Conservation (phyloP, 139 green algal genomes). For the Spirogloea muscicola region DNA sequence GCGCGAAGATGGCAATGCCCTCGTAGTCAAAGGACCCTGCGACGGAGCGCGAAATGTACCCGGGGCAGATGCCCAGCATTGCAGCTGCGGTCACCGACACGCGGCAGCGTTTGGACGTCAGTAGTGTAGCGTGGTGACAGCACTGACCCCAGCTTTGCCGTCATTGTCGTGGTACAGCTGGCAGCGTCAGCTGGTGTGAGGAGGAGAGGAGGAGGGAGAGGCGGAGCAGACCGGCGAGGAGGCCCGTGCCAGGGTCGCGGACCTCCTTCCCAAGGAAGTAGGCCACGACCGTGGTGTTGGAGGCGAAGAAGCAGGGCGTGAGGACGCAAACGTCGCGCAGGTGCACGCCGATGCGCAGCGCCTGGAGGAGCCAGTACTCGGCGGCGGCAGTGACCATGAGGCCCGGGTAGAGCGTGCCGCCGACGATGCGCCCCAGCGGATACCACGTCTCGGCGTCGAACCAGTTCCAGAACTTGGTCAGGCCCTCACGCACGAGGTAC, state of each 20-base stretch:
- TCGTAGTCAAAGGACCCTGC: conserved; percentile 71
- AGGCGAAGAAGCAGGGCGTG: conserved; percentile 51
- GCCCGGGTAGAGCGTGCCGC: conserved; percentile 70
- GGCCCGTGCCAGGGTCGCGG: conserved; percentile 48
- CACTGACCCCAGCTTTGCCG: too few relatives aligned
- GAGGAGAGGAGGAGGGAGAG: too few relatives aligned
- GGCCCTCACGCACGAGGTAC: conserved; percentile 57
- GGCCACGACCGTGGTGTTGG: conserved; percentile 59
- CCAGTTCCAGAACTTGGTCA: conserved; percentile 70
- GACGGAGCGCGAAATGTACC: conserved; percentile 69
- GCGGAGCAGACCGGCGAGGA: too few relatives aligned
- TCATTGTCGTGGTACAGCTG: too few relatives aligned
- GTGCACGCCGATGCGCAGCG: conserved; percentile 52
- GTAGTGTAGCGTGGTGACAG: too few relatives aligned
- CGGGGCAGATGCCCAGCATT: conserved; percentile 60
- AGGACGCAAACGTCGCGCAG: conserved; percentile 69
- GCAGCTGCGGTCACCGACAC: too few relatives aligned
- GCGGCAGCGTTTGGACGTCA: too few relatives aligned
- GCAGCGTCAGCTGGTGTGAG: too few relatives aligned
- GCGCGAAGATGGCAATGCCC: conserved; percentile 87
- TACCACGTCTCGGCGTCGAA: conserved; percentile 73
- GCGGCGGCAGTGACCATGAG: conserved; percentile 63
- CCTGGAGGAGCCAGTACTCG: conserved; percentile 55
- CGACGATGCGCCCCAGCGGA: conserved; percentile 68
- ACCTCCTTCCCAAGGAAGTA: conserved; percentile 67